Conservation (phyloP, 169 alveolate genomes). For the Eimeria acervulina region DNA sequence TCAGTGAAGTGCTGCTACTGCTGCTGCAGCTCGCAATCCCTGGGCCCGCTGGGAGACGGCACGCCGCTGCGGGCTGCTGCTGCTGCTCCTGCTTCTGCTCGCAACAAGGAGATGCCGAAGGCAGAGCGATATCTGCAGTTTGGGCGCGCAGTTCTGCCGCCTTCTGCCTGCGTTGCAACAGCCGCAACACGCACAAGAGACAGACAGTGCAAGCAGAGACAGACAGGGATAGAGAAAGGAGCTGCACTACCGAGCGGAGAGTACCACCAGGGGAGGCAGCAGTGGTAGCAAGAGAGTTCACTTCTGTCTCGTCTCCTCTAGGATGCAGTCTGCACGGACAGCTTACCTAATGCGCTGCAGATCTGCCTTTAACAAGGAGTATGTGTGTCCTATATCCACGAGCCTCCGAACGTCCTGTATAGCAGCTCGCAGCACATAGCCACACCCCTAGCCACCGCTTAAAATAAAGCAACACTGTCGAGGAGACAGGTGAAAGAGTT, state of each 20-base stretch:
- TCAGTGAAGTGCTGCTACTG: background rate
- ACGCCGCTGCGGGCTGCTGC: background rate
- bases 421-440: background rate
- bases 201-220: background rate
- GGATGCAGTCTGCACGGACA: background rate
- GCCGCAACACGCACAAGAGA: background rate
- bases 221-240: background rate
- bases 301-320: background rate
- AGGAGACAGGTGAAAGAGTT: background rate
- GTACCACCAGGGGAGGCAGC: background rate
- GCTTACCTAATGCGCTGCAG: constrained; percentile 30
- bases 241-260: background rate
- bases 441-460: background rate
- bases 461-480: background rate
- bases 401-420: constrained; percentile 12
- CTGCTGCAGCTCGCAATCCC: background rate
- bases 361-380: background rate
- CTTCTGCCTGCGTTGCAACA: constrained; percentile 2
- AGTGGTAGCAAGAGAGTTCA: background rate
- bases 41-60: background rate
- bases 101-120: background rate
- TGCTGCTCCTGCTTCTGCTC: background rate
- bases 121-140: background rate
- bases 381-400: background rate
- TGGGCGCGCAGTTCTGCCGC: constrained; percentile 19